A percentile compares a stretch with the other conserved stretches of the same genome.
Conservation (phyloP, 2,329 filamentous ascomycete genomes). For the Trichoderma cornu-damae region DNA sequence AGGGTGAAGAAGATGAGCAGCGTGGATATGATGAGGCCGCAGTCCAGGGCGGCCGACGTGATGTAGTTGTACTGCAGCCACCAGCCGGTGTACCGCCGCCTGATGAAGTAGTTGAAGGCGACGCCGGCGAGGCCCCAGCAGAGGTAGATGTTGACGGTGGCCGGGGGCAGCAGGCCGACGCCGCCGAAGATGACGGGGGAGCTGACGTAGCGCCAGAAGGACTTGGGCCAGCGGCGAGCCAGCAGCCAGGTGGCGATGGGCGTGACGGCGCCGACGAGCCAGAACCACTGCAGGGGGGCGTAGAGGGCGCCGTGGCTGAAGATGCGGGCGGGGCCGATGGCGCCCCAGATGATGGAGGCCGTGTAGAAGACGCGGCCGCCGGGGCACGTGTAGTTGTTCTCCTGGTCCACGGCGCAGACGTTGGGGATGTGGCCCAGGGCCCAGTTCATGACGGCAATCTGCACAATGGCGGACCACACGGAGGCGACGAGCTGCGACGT, state of each 20-base stretch:
- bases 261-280: constrained; percentile 58
- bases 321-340: constrained; percentile 65
- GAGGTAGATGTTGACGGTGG: constrained; percentile 65
- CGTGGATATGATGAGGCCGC: constrained; percentile 60
- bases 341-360: constrained; percentile 66
- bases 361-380: constrained; percentile 58
- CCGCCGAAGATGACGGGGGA: constrained; percentile 65
- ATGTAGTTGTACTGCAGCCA: constrained; percentile 77
- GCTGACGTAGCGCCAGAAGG: constrained; percentile 59
- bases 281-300: constrained; percentile 62
- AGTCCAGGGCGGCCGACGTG: constrained; percentile 65
- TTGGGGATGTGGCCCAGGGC: constrained; percentile 56
- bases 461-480: constrained; percentile 56
- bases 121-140: constrained; percentile 64
- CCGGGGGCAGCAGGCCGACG: constrained; percentile 59
- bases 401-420: constrained; percentile 52
- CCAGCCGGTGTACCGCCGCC: constrained; percentile 62
- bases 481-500: constrained; percentile 55
- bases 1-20: constrained; percentile 67
- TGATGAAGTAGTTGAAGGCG: constrained; percentile 64
- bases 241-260: constrained; percentile 60
- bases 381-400: constrained; percentile 54
- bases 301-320: constrained; percentile 62
- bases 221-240: constrained; percentile 57
- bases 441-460: constrained; percentile 63